These are phyloP conservation scores for Phaeosphaeriaceae sp. DNA, from an alignment of 2,329 filamentous ascomycete species.

Conservation along the genomic window DNA sequence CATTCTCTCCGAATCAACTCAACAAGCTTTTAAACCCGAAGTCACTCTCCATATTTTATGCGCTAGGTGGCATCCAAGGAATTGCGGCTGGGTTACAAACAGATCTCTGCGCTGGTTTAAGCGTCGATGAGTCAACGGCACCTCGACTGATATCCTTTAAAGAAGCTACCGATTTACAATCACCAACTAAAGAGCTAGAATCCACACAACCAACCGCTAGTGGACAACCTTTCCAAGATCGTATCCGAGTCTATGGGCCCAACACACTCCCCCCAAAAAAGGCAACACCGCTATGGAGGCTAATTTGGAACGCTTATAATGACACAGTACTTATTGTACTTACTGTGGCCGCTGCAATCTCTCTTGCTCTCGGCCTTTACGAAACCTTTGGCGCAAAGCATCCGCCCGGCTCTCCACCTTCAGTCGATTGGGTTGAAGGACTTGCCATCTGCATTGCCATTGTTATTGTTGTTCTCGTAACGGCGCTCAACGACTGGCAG, in stretches of 20 bases:
- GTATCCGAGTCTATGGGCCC: slow-evolving; percentile 65
- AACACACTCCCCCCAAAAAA: slow-evolving; percentile 70
- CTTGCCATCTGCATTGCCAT: slow-evolving; percentile 48
- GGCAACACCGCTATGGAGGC: slow-evolving; percentile 63
- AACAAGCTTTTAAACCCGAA: slow-evolving; percentile 62
- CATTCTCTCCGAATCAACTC: slow-evolving; percentile 61
- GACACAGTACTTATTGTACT: slow-evolving; percentile 76
- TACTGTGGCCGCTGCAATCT: slow-evolving; percentile 71
- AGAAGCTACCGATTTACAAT: slow-evolving; percentile 54
- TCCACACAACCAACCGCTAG: slow-evolving; percentile 19
- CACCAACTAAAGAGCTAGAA: slow-evolving; percentile 26
- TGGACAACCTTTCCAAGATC: slow-evolving; percentile 56
- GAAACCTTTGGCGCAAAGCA: slow-evolving; percentile 62
- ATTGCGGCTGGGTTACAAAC: slow-evolving; percentile 60
- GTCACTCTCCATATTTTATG: slow-evolving; percentile 56
- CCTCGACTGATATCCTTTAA: slow-evolving; percentile 57
- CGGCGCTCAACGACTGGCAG: slow-evolving; percentile 46
- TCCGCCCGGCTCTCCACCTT: slow-evolving; percentile 49
- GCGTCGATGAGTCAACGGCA: slow-evolving; percentile 57
- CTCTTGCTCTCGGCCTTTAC: slow-evolving; percentile 72
- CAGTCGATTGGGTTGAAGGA: slow-evolving; percentile 50
- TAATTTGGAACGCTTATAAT: slow-evolving; percentile 74
- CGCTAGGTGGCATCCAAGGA: slow-evolving; percentile 62
- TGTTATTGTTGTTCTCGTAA: slow-evolving; percentile 46
- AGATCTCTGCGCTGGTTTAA: slow-evolving; percentile 56